Base-by-base conservation (phyloP, 1,139 yeast species). In the Yamadazyma taylorii region DNA sequence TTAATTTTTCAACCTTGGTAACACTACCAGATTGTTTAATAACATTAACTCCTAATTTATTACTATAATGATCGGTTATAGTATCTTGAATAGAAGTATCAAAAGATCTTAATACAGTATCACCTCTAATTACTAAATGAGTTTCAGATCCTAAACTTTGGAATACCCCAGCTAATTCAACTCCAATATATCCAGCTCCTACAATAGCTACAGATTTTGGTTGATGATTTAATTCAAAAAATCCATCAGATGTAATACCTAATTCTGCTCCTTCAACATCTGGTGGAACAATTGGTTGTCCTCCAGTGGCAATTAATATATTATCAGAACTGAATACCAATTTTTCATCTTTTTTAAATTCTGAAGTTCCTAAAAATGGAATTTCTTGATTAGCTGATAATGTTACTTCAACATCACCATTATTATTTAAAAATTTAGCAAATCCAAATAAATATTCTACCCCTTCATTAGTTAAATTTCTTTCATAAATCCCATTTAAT, bases 181-280 rank as follows among this genome's bases (percentile, higher is more conserved):
- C 85, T 40, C 96, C 97, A 60, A 92, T 92, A 68, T 92, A 92
- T 33, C 99, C 99, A 27, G 97, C 97, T 50, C 99, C 99, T 12
- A 92, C 96, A 46, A 94, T 75, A 2, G 95, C 97, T 21, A 92
- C 98, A 36, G 81, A 74, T 63, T 87, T 83, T 34, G 98, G 98
- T 65, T 90, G 97, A 33, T 69, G 58, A 43, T 75, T 81, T 49
- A 92, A 71, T 46, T 76, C 79, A 56, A 92, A 92, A 62, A 94
- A 94, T 1, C 97, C 96, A 60, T 92, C 96, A 13, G 97, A 88
- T 38, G 87, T 81, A 46, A 79, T 83, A 45, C 97, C 97, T 46
- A 75, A 70, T 56, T 89, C 95, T 36, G 81, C 76, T 36, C 97
- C 97, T 39, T 82, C 84, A 35, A 89, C 78, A 16, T 68, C 55